Evolutionary conservation across 2,329 filamentous ascomycete genomes (phyloP).

Genomic region (Cladorrhinum sp.): DNA sequence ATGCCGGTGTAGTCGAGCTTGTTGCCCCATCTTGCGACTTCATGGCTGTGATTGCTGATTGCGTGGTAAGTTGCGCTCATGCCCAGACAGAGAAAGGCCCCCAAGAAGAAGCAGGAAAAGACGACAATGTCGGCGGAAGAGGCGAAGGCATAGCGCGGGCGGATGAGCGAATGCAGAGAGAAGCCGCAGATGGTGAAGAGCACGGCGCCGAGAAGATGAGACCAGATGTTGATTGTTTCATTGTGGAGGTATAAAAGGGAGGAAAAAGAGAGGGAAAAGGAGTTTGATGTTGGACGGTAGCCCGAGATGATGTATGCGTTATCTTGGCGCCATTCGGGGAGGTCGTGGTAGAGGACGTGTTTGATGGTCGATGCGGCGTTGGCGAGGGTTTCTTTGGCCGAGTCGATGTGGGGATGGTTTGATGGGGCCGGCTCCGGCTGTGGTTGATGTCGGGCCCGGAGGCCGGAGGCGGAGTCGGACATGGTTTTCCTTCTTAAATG

Average conservation of each 20-base stretch:
- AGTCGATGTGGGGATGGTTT: constrained; percentile 18
- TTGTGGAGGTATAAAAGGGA: constrained; percentile 57
- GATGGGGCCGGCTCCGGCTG: not conserved
- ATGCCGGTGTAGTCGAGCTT: constrained; percentile 95
- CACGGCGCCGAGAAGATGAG: constrained; percentile 63
- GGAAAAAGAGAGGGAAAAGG: constrained; percentile 43
- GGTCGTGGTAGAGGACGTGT: constrained; percentile 53
- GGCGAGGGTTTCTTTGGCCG: constrained; percentile 28
- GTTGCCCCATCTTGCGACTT: constrained; percentile 79
- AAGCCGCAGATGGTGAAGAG: constrained; percentile 50
- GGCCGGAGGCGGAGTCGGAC: not conserved
- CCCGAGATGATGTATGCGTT: constrained; percentile 54
- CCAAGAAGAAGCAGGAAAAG: constrained; percentile 75
- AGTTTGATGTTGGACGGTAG: constrained; percentile 51
- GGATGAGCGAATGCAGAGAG: constrained; percentile 55
- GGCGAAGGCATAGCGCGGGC: constrained; percentile 64
- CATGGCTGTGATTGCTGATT: constrained; percentile 77
- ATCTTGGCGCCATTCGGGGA: constrained; percentile 58
- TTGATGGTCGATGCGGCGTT: constrained; percentile 39
- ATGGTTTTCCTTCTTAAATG: not conserved
- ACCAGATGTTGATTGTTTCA: constrained; percentile 62
- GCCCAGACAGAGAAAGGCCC: constrained; percentile 68
- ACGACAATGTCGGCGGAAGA: constrained; percentile 62
- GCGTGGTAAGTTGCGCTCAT: constrained; percentile 86
- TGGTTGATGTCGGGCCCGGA: constrained; percentile 7